These are phyloP conservation scores for Umbelopsis sp. DNA, from an alignment of 192 early-diverging fungal genomes.

Conservation along the genomic window DNA sequence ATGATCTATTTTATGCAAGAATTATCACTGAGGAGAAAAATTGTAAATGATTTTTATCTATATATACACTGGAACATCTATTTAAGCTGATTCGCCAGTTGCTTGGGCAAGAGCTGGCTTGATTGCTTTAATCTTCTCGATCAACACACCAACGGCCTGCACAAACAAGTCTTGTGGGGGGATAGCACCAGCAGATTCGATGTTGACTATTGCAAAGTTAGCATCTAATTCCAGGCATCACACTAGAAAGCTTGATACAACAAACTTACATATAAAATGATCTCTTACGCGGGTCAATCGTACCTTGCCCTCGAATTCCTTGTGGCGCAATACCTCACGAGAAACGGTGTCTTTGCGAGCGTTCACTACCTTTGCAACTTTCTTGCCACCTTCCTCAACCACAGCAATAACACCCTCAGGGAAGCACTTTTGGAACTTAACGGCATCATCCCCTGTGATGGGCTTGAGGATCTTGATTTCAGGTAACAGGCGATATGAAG, in stretches of 20 bases:
- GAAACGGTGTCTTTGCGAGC: slow-evolving; percentile 95
- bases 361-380: slow-evolving; percentile 82
- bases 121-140: slow-evolving; percentile 72
- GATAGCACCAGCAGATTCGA: slow-evolving; percentile 87
- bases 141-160: slow-evolving; percentile 78
- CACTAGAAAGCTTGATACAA: neutral
- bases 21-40: neutral
- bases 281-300: slow-evolving; percentile 88
- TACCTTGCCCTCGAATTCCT: slow-evolving; percentile 91
- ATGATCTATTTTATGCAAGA: no score
- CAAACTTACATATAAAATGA: slow-evolving; percentile 93
- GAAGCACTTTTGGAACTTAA: slow-evolving; percentile 87
- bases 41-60: neutral
- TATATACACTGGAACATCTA: neutral
- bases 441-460: slow-evolving; percentile 82
- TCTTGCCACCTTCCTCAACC: slow-evolving; percentile 63
- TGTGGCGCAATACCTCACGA: slow-evolving; percentile 90
- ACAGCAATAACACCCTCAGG: slow-evolving; percentile 84
- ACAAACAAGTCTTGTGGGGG: slow-evolving; percentile 76
- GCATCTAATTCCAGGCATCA: neutral
- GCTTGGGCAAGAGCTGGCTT: slow-evolving; percentile 38
- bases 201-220: slow-evolving; percentile 55
- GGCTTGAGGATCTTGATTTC: slow-evolving; percentile 85
- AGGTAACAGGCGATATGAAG: slow-evolving; percentile 92
- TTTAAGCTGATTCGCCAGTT: slow-evolving; percentile 38